Evolutionary conservation across 495 filamentous ascomycete species (phyloP), one percentile per base, ranked within the genome.

Genomic region (Lasiosphaeris hirsuta): DNA sequence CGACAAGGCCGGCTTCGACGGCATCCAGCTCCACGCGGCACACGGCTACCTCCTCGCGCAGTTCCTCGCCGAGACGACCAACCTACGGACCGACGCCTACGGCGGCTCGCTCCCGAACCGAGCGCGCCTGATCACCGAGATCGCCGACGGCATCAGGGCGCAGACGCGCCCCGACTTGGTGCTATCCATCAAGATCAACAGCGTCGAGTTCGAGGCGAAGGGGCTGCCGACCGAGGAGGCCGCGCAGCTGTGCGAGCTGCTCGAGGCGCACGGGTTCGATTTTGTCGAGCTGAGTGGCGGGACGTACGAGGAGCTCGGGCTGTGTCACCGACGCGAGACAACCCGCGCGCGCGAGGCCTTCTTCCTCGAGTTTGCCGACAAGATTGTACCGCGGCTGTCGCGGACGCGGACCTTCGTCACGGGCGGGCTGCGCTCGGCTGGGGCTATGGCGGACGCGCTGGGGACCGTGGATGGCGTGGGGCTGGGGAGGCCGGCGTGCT

Each of bases 31-130:
- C 3, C 83, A 85, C 55, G 80, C 70, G 18, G 72, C 73, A 7
- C 81, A 85, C 64, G 84, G 86, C n/a, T 90, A 89, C 63, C 77
- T 90, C n/a, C 67, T 89, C 13, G 72, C 86, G 36, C 78, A 89
- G 68, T 89, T 90, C 69, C 68, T 89, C 14, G 80, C 84, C 9
- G 70, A 71, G 1, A 74, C 75, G 0, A 86, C 84, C 10, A 89
- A 87, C 62, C 72, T 68, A 50, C 80, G 85, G 14, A 83, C 77
- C 1, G 85, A 87, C 66, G 68, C 78, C 49, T 89, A 86, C 61
- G 86, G 86, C 33, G 85, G 85, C 17, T 69, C 67, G 71, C 37
- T 84, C 43, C 35, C 46, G 17, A 86, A 86, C 64, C 78, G 86
- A 10, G 77, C 77, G 1, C 77, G 83, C 13, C 46, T 87, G 10